These are phyloP conservation scores for Melanomma pulvis-pyrius DNA, from an alignment of 495 filamentous ascomycete species.

Conservation along the genomic window DNA sequence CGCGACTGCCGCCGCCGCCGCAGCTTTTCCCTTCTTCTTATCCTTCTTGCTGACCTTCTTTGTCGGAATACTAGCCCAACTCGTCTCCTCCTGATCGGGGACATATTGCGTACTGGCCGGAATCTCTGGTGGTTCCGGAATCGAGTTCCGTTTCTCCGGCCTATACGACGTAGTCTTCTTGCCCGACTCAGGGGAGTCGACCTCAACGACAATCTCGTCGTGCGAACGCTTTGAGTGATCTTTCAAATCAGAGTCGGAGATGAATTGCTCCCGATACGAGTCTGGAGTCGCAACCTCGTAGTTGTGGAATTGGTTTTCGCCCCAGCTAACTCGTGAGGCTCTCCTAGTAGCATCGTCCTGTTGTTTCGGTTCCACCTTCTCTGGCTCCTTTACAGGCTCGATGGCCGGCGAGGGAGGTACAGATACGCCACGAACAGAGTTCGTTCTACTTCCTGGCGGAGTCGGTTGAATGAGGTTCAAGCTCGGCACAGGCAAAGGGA, in stretches of 20 bases:
- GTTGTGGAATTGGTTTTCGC: conserved; percentile 43
- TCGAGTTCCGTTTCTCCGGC: conserved; percentile 21
- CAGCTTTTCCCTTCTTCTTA: conserved; percentile 34
- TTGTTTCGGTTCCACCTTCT: conserved; percentile 19
- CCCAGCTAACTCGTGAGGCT: conserved; percentile 45
- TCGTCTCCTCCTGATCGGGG: conserved; percentile 17
- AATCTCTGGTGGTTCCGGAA: conserved; percentile 21
- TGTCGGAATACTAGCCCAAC: conserved; percentile 1
- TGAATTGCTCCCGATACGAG: conserved; percentile 38
- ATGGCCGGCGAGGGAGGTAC: conserved; percentile 33
- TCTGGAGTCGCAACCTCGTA: conserved; percentile 46
- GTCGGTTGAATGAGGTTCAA: conserved; percentile 46
- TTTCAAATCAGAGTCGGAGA: conserved; percentile 31
- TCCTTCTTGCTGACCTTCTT: conserved; percentile 36
- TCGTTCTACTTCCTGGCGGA: conserved; percentile 38
- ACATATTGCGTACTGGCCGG: conserved; percentile 29
- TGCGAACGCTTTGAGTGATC: conserved; percentile 6
- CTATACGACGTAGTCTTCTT: conserved; percentile 19
- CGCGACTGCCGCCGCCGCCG: conserved; percentile 13
- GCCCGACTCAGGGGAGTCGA: conserved; percentile 30
- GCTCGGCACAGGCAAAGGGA: conserved; percentile 44
- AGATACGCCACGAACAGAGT: conserved; percentile 29
- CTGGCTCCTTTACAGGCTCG: conserved; percentile 16
- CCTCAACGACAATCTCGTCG: conserved; percentile 34
- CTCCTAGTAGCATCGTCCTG: conserved; percentile 6